Base-by-base conservation (phyloP, 176 grass and related monocot species). In the Phoenix roebelenii region DNA sequence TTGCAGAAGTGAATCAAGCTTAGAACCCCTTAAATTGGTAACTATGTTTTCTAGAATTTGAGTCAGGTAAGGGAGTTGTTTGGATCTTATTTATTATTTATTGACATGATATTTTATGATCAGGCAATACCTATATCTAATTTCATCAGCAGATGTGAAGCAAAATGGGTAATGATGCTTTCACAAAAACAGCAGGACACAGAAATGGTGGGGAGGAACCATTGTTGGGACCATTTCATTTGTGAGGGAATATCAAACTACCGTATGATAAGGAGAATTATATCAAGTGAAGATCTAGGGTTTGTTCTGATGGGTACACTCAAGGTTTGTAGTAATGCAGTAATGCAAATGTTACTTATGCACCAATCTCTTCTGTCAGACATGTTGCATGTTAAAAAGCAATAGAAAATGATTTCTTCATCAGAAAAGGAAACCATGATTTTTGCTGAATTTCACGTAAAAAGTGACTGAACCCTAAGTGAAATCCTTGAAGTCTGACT, bases 21-120 rank as follows among this genome's bases (percentile, higher is more conserved):
- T 87, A 63, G 52, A 72, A 57, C 53, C 54, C 70, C 80, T 67
- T 67, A 97, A 88, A 82, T 78, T 91, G 87, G 87, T 97, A 97
- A 23, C 57, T 28, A 6, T 59, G 50, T 50, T 50, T 74, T 18
- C 53, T 74, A 44, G 10, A 67, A 72, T 12, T 22, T n/a, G 53
- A 14, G 67, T 78, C 59, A 63, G 54, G 19, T 72, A 18, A 24
- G 35, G 35, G 35, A 44, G 35, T 12, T 44, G 35, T 44, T 12
- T 9, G 35, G 35, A 44, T 7, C 35, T 44, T 9, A 44, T 12
- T 29, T 44, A 44, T 12, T 44, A 44, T 44, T 10, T 44, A 10
- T 14, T 12, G 10, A 44, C 35, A 44, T 14, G 9, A 44, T 54
- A 54, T 61, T 73, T 51, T 73, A 49, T 74, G 49, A 57, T 67